These are phyloP conservation scores for Suillus luteus DNA, from an alignment of 768 basidiomycete genomes.

Conservation along the genomic window DNA sequence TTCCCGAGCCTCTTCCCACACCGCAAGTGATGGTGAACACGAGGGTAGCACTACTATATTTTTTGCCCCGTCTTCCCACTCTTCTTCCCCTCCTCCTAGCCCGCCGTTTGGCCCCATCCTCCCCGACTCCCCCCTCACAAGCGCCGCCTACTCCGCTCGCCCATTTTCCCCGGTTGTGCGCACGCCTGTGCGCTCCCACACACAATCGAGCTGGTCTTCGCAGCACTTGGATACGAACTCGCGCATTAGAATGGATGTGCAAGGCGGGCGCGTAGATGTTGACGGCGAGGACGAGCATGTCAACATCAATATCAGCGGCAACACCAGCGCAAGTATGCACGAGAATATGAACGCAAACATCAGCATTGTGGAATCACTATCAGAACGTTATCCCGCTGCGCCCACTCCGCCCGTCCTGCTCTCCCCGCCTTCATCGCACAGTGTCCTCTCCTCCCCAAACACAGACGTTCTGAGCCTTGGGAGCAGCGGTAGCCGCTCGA, in stretches of 20 bases:
- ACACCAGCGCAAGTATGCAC: not conserved
- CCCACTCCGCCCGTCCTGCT: slow-evolving; percentile 30
- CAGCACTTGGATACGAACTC: not conserved
- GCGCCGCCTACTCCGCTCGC: slow-evolving; percentile 29
- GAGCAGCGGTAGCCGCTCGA: slow-evolving; percentile 3
- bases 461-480: slow-evolving; percentile 3
- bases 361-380: slow-evolving; percentile 29
- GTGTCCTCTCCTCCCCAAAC: slow-evolving; percentile 16
- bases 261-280: slow-evolving; percentile 2
- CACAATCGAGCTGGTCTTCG: not conserved
- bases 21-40: slow-evolving; percentile 16
- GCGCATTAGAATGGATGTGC: not conserved
- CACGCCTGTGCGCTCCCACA: slow-evolving; percentile 5
- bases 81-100: slow-evolving; percentile 3
- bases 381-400: slow-evolving; percentile 34
- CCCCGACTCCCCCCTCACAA: slow-evolving; percentile 32
- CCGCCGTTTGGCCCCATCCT: slow-evolving; percentile 32
- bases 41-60: slow-evolving; percentile 4
- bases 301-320: not conserved
- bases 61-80: slow-evolving; percentile 8
- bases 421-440: slow-evolving; percentile 25
- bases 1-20: slow-evolving; percentile 10
- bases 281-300: not conserved
- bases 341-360: not conserved
- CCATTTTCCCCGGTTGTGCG: slow-evolving; percentile 32